Conservation (phyloP, 176 grass and related monocot species). For the Paspalum notatum region DNA sequence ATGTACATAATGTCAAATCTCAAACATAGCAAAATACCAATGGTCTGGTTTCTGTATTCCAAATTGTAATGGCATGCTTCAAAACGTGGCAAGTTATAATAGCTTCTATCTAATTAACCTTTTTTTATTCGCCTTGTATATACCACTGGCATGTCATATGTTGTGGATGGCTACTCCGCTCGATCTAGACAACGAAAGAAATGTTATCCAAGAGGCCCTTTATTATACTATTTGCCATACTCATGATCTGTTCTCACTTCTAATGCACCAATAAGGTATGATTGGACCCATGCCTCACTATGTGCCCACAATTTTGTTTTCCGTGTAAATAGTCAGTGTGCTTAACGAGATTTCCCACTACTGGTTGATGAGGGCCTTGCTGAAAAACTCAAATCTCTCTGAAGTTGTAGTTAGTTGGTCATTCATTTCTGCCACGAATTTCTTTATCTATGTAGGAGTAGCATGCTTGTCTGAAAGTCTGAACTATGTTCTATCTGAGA, state of each 20-base stretch:
- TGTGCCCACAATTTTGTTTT: not conserved
- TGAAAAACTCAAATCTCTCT: not conserved
- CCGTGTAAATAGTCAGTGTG: not conserved
- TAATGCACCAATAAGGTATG: not conserved
- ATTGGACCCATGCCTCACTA: not conserved
- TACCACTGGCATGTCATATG: not conserved
- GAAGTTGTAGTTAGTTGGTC: not conserved
- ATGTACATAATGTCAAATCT: too few species aligned
- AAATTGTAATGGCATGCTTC: too few species aligned
- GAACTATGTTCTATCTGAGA: not conserved
- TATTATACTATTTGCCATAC: not conserved
- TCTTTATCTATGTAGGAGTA: not conserved
- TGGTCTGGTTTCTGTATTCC: too few species aligned
- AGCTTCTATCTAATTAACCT: too few species aligned
- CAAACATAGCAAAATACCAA: too few species aligned
- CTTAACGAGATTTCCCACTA: not conserved
- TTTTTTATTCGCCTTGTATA: too few species aligned
- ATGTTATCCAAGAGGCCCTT: not conserved
- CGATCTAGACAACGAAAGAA: not conserved
- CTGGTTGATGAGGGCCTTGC: not conserved
- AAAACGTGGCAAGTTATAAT: too few species aligned
- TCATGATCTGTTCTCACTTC: not conserved
- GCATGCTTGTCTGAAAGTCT: not conserved
- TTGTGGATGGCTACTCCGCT: not conserved
- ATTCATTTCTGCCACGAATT: not conserved